Conservation (phyloP, 192 early-diverging fungal genomes). For the Funneliformis geosporum region DNA sequence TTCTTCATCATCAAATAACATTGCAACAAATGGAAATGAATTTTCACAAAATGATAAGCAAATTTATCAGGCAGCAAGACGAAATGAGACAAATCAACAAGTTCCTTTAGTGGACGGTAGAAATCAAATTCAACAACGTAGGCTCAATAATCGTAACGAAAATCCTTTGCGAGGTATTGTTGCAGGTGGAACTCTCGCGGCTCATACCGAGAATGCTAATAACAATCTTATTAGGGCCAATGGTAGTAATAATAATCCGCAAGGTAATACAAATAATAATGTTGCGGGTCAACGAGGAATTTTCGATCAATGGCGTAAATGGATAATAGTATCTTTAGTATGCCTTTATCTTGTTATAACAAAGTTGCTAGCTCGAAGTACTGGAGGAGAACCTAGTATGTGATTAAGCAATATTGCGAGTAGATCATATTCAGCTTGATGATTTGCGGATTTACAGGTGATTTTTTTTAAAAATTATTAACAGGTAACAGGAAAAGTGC, state of each 20-base stretch:
- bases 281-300: conserved; percentile 34
- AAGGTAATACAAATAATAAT: conserved; percentile 32
- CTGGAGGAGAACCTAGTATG: conserved; percentile 2
- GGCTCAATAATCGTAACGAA: not conserved
- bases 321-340: conserved; percentile 57
- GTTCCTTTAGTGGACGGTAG: not conserved
- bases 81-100: conserved; percentile 18
- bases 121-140: conserved; percentile 4
- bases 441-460: not conserved
- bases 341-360: conserved; percentile 59
- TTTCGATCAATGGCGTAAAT: conserved; percentile 56
- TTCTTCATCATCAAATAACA: conserved; percentile 31
- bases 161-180: conserved; percentile 15
- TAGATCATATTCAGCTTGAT: not conserved
- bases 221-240: not conserved
- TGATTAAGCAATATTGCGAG: not conserved
- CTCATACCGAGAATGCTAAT: conserved; percentile 5
- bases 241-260: conserved; percentile 1
- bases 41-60: not conserved
- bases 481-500: not conserved
- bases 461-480: not conserved
- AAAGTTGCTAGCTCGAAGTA: conserved; percentile 45
- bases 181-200: not conserved
- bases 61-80: not conserved
- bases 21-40: not conserved